phyloP scores from a whole-genome alignment of 2,329 filamentous ascomycete species.

The Neofusicoccum umdonicola region DNA sequence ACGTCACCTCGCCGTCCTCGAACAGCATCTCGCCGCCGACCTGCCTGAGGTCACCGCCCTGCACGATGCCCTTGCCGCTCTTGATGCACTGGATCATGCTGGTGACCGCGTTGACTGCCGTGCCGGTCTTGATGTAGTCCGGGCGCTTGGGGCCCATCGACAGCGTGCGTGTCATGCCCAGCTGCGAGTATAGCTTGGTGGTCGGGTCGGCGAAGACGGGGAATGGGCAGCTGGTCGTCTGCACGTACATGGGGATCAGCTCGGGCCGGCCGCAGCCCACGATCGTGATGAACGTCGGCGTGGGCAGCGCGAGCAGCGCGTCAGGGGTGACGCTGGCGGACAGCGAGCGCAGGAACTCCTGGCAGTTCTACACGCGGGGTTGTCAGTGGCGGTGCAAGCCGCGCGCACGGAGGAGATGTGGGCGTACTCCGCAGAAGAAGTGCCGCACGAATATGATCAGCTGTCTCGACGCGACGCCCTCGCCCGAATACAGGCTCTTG shows the following conservation, averaged over 20 bases:
- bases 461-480: slow-evolving; percentile 46
- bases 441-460: slow-evolving; percentile 74
- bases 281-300: slow-evolving; percentile 62
- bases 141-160: slow-evolving; percentile 59
- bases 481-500: slow-evolving; percentile 35
- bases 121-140: slow-evolving; percentile 60
- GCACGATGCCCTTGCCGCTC: slow-evolving; percentile 57
- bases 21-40: slow-evolving; percentile 80
- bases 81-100: slow-evolving; percentile 62
- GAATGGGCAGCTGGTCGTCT: slow-evolving; percentile 64
- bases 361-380: slow-evolving; percentile 59
- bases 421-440: slow-evolving; percentile 75
- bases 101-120: slow-evolving; percentile 46
- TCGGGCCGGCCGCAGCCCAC: slow-evolving; percentile 70
- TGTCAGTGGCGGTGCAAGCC: not conserved
- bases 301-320: slow-evolving; percentile 47
- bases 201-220: slow-evolving; percentile 77
- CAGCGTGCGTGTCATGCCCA: slow-evolving; percentile 68
- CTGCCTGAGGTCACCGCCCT: slow-evolving; percentile 65
- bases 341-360: slow-evolving; percentile 68
- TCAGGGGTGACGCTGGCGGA: slow-evolving; percentile 54
- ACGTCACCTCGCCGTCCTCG: slow-evolving; percentile 66
- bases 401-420: not conserved
- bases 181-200: slow-evolving; percentile 61
- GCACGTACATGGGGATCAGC: slow-evolving; percentile 65